Evolutionary conservation across 306 rosid genomes (phyloP).

Genomic region (Amphicarpaea edgeworthii): DNA sequence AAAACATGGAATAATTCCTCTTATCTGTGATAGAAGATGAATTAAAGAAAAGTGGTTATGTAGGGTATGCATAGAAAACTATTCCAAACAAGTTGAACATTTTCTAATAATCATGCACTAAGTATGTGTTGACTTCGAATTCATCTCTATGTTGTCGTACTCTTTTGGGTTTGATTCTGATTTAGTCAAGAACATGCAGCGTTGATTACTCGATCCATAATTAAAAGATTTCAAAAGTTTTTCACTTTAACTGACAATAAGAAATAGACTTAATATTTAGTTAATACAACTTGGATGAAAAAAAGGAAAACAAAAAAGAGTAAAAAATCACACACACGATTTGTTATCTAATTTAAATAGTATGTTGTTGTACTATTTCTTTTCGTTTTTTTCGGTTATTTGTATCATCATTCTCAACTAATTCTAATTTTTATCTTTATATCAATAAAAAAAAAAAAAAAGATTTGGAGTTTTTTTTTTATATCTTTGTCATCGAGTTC

Average conservation of each 20-base stretch:
- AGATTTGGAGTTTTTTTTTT: background rate
- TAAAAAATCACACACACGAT: background rate
- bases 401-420: background rate
- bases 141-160: conserved; percentile 21
- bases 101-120: too few relatives aligned
- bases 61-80: too few relatives aligned
- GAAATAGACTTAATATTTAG: background rate
- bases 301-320: background rate
- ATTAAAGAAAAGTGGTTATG: background rate
- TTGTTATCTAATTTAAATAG: background rate
- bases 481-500: background rate
- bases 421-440: background rate
- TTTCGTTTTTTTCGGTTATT: background rate
- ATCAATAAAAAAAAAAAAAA: background rate
- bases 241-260: conserved; percentile 25
- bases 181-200: conserved; percentile 38
- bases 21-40: background rate
- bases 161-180: conserved; percentile 43
- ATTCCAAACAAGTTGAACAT: too few relatives aligned
- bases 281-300: background rate
- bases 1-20: background rate
- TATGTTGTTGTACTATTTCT: background rate
- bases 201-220: background rate
- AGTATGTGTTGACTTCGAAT: conserved; percentile 41
- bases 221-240: conserved; percentile 31